phyloP scores from a whole-genome alignment of 2,329 filamentous ascomycete species.

The Alternaria hordeiaustralica region DNA sequence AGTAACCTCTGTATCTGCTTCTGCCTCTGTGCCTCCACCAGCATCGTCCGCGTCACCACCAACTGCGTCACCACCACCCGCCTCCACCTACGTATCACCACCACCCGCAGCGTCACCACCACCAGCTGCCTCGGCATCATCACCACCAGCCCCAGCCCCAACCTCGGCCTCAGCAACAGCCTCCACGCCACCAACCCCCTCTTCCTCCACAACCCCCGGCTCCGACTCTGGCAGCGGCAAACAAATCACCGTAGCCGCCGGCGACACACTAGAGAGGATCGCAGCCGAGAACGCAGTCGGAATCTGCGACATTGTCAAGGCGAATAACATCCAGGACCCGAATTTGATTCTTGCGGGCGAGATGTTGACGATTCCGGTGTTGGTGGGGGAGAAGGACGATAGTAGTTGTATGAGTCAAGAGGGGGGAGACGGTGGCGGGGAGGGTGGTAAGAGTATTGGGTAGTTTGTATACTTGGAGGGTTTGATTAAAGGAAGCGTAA shows the following conservation, averaged over 20 bases:
- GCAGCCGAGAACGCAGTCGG: background rate
- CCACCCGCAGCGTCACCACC: too few species aligned
- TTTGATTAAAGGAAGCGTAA: too few species aligned
- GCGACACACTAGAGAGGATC: constrained; percentile 1
- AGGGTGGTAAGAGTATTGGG: background rate
- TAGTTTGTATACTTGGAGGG: background rate
- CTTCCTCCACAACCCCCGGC: background rate
- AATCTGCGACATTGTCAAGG: background rate
- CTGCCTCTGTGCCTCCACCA: background rate
- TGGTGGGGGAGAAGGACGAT: background rate
- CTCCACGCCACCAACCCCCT: background rate
- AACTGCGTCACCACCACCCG: background rate
- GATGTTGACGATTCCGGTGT: background rate
- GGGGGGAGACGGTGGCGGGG: background rate
- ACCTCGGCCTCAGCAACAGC: background rate
- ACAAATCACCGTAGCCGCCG: background rate
- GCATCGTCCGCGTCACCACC: background rate
- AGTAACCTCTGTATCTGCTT: background rate
- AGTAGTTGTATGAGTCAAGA: background rate
- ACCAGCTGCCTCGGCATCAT: too few species aligned
- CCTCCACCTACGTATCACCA: background rate
- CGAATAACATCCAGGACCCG: background rate
- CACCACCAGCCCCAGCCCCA: background rate
- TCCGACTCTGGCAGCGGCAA: background rate
- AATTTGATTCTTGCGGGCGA: background rate